phyloP scores from a whole-genome alignment of 257 asterid species.

The Primulina tabacum region DNA sequence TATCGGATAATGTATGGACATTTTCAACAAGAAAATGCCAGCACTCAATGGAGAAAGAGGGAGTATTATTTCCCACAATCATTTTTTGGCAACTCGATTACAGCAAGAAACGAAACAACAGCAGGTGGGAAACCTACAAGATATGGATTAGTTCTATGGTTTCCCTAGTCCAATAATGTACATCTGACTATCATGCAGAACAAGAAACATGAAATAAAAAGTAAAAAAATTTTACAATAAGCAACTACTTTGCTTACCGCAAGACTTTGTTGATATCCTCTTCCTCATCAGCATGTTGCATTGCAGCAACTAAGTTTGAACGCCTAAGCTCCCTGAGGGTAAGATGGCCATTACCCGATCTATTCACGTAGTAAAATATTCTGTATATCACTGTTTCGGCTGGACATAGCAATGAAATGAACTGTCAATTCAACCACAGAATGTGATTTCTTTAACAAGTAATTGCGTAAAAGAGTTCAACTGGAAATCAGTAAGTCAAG shows the following conservation, averaged over 20 bases:
- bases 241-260: constrained; percentile 48
- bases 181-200: neutral
- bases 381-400: constrained; percentile 98
- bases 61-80: neutral
- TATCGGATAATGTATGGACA: neutral
- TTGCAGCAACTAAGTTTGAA: constrained; percentile 80
- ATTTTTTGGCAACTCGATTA: neutral
- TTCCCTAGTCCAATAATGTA: neutral
- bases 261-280: constrained; percentile 98
- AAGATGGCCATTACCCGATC: constrained; percentile 88
- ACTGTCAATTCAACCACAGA: constrained; percentile 35
- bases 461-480: constrained; percentile 25
- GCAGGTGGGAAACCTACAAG: neutral
- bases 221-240: constrained; percentile 14
- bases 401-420: constrained; percentile 57
- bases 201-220: neutral
- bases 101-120: neutral
- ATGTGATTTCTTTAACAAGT: constrained; percentile 18
- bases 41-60: neutral
- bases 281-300: constrained; percentile 99
- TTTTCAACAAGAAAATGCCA: no score
- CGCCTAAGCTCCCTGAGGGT: constrained; percentile 93
- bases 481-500: constrained; percentile 23
- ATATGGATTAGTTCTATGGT: neutral
- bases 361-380: constrained; percentile 95